Base-by-base conservation (phyloP, 805 yeast genomes). In the Nakazawaea sp. region DNA sequence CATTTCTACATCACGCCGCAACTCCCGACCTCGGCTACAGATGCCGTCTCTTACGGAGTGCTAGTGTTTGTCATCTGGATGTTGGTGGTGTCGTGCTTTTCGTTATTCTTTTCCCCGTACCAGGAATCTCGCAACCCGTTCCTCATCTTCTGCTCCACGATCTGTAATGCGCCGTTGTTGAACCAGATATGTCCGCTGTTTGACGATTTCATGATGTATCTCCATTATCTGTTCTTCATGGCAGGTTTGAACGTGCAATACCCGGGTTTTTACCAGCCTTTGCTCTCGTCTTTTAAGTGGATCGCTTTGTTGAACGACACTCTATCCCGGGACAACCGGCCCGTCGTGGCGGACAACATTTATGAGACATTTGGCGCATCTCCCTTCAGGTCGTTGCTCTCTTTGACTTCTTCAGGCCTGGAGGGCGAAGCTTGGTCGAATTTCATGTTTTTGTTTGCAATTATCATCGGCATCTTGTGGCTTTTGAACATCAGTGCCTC, bases 211-310 rank as follows among this genome's bases (percentile, higher is more conserved):
- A 44, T 78, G 2, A 53, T 63, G 15, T 78, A 77, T 52, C 49
- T 76, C 24, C 87, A 81, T 49, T 79, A 70, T 56, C 70, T 77
- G 1, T 65, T 75, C 30, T 73, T 78, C 49, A 62, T 72, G 45
- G 72, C 71, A 5, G 80, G 74, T 4, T 56, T 81, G 20, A 66
- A 67, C 44, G 50, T 80, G 15, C 56, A 62, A 18, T 80, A 72
- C 45, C 87, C 88, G 0, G 84, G 81, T 0, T 77, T 72, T 48
- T 73, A 67, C 41, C 81, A 70, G 43, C 81, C 81, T 1, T 51
- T 73, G 11, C 52, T 76, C 32, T 60, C 75, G 3, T 56, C 65
- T 12, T 48, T 73, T 15, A 54, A 72, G 13, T 78, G 86, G 86
- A 58, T 70, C 29, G 71, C 77, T 1, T 54, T 80, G n/a, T 52